Evolutionary conservation across 176 grass and related monocot genomes (phyloP).

Genomic region (Phyllostachys edulis): DNA sequence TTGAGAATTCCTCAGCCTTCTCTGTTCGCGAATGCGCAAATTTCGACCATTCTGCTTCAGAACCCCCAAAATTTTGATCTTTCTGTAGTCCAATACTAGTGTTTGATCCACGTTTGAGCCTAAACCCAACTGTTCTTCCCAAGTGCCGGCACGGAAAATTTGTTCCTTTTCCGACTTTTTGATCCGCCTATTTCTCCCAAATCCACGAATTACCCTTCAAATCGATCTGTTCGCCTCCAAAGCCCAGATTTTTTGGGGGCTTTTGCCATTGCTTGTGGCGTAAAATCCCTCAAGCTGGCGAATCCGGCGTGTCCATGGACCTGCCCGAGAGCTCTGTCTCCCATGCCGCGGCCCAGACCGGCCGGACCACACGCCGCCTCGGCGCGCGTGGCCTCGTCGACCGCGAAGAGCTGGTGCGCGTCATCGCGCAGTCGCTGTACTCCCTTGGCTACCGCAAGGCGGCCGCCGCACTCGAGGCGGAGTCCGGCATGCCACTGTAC

Average conservation of each 20-base stretch:
- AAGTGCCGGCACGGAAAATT: neutral
- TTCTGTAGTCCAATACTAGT: neutral
- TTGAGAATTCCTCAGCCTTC: too few relatives aligned
- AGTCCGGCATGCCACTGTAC: slow-evolving; percentile 74
- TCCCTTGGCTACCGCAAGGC: slow-evolving; percentile 77
- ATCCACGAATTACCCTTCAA: neutral
- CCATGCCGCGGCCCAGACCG: slow-evolving; percentile 27
- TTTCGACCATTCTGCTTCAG: slow-evolving; percentile 4
- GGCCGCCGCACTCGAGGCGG: slow-evolving; percentile 66
- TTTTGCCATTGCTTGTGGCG: slow-evolving; percentile 19
- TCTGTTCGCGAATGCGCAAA: neutral
- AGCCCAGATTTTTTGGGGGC: slow-evolving; percentile 17
- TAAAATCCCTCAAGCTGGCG: slow-evolving; percentile 58
- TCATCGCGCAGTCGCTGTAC: slow-evolving; percentile 74
- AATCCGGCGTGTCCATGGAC: slow-evolving; percentile 39
- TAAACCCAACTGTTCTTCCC: slow-evolving; percentile 6
- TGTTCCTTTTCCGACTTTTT: neutral
- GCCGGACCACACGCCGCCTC: slow-evolving; percentile 35
- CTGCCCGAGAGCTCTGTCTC: slow-evolving; percentile 37
- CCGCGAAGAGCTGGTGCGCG: slow-evolving; percentile 59
- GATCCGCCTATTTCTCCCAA: neutral
- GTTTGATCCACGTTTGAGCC: neutral
- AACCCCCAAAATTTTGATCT: neutral
- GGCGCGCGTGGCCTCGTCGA: slow-evolving; percentile 48
- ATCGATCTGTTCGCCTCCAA: neutral